Conservation (phyloP, 2,329 filamentous ascomycete genomes). For the Pezicula rhizophila region DNA sequence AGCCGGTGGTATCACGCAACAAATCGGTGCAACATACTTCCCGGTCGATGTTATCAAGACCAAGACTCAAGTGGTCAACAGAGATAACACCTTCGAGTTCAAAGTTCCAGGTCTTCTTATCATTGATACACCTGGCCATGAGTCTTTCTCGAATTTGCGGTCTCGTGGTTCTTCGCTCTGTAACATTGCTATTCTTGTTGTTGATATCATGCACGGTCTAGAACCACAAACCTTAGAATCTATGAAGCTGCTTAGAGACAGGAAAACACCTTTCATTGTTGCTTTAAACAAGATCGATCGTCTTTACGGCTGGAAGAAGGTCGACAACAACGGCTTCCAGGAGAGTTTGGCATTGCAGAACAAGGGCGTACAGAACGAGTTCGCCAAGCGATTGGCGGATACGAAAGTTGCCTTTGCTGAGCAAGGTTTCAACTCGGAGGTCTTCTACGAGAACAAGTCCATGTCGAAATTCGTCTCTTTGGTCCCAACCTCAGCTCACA, state of each 20-base stretch:
- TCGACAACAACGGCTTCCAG: slow-evolving; percentile 97
- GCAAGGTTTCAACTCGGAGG: slow-evolving; percentile 95
- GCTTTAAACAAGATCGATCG: slow-evolving; percentile 99
- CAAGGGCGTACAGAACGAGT: slow-evolving; percentile 91
- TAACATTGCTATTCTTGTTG: slow-evolving; percentile 97
- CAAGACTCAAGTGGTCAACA: slow-evolving; percentile 92
- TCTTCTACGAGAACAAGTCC: slow-evolving; percentile 97
- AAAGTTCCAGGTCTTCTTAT: slow-evolving; percentile 95
- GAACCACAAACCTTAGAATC: slow-evolving; percentile 97
- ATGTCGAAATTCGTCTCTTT: slow-evolving; percentile 94
- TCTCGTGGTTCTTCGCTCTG: slow-evolving; percentile 96
- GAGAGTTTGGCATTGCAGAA: slow-evolving; percentile 86
- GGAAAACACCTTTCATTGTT: slow-evolving; percentile 96
- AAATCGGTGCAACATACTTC: slow-evolving; percentile 99
- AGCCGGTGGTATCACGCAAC: slow-evolving; percentile 98
- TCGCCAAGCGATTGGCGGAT: slow-evolving; percentile 80
- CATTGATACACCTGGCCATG: slow-evolving; percentile 98
- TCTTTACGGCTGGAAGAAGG: slow-evolving; percentile 97
- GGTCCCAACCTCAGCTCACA: slow-evolving; percentile 93
- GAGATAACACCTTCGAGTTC: slow-evolving; percentile 85
- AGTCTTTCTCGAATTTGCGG: slow-evolving; percentile 97
- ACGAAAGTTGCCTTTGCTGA: slow-evolving; percentile 93
- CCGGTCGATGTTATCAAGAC: slow-evolving; percentile 86
- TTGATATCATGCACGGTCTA: slow-evolving; percentile 99
- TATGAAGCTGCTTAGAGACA: slow-evolving; percentile 86